Evolutionary conservation across 2,329 filamentous ascomycete genomes (phyloP), one percentile per base, ranked within the genome.

Genomic region (Botrytis elliptica): DNA sequence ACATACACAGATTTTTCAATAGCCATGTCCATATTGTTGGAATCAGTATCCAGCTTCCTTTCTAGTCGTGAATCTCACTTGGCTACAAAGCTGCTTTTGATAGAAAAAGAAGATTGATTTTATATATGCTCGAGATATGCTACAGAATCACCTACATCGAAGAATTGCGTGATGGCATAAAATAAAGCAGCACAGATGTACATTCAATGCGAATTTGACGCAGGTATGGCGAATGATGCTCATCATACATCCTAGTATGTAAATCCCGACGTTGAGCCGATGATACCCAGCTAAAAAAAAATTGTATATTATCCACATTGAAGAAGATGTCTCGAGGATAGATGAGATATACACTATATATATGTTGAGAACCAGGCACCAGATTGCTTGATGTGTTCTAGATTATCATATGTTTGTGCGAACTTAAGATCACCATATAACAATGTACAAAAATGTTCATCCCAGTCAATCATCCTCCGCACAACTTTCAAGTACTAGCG

Each of bases 201-300:
- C 8, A n/a, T 38, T 42, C 44, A 40, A n/a, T 46, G 63, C 63
- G 33, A 67, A 67, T 67, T 67, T 52, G 64, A 67, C 14, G 33
- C 33, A 40, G 44, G 22, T 67, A 67, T 67, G 33, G 64, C 33
- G 64, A 38, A 67, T 67, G 22, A 67, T 52, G 44, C 44, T 46
- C 29, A n/a, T n/a, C 42, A 49, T 66, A 10, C 16, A 66, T 49
- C 29, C 33, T 52, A 0, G 22, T 20, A 29, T 7, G 44, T 52
- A 52, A 67, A 67, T 52, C 12, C 64, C 25, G 33, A 66, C 9
- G 10, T 67, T 67, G 65, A 40, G 12, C 65, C 63, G 36, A 67
- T 29, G 25, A 25, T 62, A 62, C 22, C 12, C 59, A 62, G 36
- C 33, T 5, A 25, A n/a, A 40, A n/a, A n/a, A 40, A 40, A 16